phyloP scores from a whole-genome alignment of 169 alveolate species.

The Plasmodium yoelii region DNA sequence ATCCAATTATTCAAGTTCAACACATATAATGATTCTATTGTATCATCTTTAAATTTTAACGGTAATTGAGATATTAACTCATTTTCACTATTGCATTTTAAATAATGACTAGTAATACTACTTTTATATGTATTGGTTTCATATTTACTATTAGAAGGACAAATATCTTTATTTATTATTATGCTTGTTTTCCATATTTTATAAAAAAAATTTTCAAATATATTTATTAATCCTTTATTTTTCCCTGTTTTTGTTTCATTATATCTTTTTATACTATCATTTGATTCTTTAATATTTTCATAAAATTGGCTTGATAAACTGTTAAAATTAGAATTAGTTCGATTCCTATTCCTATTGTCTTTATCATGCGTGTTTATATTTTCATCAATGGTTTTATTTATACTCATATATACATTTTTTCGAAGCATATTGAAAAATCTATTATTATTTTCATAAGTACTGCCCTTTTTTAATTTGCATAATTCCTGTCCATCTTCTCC shows the following conservation, averaged over 20 bases:
- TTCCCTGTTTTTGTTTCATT: constrained; percentile 16
- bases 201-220: constrained; percentile 18
- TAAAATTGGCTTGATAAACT: constrained; percentile 28
- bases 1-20: constrained; percentile 79
- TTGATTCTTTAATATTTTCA: constrained; percentile 38
- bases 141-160: constrained; percentile 18
- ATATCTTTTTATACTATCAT: constrained; percentile 32
- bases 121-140: constrained; percentile 31
- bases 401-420: neutral
- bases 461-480: constrained; percentile 4
- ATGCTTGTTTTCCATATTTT: constrained; percentile 68
- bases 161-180: constrained; percentile 45
- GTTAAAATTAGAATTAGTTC: neutral
- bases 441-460: constrained; percentile 24
- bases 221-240: constrained; percentile 5
- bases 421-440: constrained; percentile 1
- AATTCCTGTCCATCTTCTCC: constrained; percentile 4
- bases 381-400: neutral
- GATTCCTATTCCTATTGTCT: too few relatives aligned
- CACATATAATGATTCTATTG: constrained; percentile 81
- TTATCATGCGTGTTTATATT: neutral
- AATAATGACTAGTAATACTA: constrained; percentile 18
- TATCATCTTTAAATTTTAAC: constrained; percentile 76
- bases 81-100: constrained; percentile 44
- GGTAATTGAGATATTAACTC: constrained; percentile 76